A percentile compares a stretch with the other conserved stretches of the same genome.
Evolutionary conservation across 257 asterid genomes (phyloP).

Genomic region (Euphrasia confusa): DNA sequence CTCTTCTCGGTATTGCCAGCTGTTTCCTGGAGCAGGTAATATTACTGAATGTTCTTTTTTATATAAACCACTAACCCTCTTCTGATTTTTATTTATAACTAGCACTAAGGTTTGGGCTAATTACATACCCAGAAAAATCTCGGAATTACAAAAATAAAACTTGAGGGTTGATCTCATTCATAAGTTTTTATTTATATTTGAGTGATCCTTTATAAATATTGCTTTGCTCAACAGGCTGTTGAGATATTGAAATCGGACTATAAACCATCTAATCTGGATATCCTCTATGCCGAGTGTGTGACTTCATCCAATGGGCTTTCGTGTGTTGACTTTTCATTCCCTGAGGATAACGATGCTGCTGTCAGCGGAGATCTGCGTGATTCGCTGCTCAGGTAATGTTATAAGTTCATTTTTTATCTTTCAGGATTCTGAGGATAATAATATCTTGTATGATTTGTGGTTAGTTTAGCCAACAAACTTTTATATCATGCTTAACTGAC

Average conservation of each 20-base stretch:
- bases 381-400: conserved; percentile 62
- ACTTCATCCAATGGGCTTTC: conserved; percentile 90
- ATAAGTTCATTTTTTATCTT: conserved; percentile 3
- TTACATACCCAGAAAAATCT: background rate
- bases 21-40: conserved; percentile 93
- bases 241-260: conserved; percentile 84
- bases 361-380: conserved; percentile 62
- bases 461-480: background rate
- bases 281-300: conserved; percentile 88
- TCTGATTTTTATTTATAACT: background rate
- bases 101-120: background rate
- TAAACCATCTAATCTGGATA: conserved; percentile 76
- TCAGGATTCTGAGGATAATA: background rate
- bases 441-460: background rate
- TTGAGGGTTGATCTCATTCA: background rate
- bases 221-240: conserved; percentile 54
- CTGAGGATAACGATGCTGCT: conserved; percentile 53
- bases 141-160: background rate
- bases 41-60: conserved; percentile 5
- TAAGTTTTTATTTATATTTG: background rate
- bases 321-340: conserved; percentile 79
- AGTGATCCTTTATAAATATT: conserved; percentile 13
- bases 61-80: background rate
- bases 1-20: conserved; percentile 66
- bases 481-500: background rate